These are phyloP conservation scores for Pseudopyrenochaeta lycopersici DNA, from an alignment of 2,329 filamentous ascomycete species.

Conservation along the genomic window DNA sequence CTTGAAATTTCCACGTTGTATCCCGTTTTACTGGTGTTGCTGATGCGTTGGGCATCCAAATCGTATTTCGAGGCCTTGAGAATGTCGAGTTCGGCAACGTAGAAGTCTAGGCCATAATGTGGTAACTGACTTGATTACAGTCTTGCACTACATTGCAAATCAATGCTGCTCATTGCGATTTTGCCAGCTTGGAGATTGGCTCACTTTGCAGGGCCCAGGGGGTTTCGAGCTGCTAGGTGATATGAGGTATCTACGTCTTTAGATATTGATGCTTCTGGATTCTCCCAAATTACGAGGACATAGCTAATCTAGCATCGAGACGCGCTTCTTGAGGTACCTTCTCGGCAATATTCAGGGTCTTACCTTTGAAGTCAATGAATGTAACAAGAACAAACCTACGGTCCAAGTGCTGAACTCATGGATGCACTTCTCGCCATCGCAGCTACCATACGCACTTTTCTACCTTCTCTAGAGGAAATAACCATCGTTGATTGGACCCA, in stretches of 20 bases:
- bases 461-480: neutral
- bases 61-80: conserved; percentile 1
- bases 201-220: neutral
- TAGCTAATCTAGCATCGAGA: neutral
- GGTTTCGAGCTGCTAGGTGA: neutral
- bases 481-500: conserved; percentile 6
- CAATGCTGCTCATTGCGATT: conserved; percentile 4
- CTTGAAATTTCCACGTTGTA: neutral
- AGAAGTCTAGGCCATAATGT: neutral
- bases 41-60: neutral
- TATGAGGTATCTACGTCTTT: neutral
- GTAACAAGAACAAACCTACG: neutral
- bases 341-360: conserved; percentile 3
- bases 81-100: neutral
- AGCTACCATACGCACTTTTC: neutral
- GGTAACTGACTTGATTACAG: conserved; percentile 1
- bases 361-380: conserved; percentile 2
- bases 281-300: neutral
- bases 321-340: conserved; percentile 1
- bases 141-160: conserved; percentile 1
- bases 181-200: neutral
- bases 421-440: neutral
- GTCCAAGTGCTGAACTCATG: neutral
- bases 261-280: neutral
- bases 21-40: neutral